Base-by-base conservation (phyloP, 139 green algal genomes). In the Axilococcus clingmanii region DNA sequence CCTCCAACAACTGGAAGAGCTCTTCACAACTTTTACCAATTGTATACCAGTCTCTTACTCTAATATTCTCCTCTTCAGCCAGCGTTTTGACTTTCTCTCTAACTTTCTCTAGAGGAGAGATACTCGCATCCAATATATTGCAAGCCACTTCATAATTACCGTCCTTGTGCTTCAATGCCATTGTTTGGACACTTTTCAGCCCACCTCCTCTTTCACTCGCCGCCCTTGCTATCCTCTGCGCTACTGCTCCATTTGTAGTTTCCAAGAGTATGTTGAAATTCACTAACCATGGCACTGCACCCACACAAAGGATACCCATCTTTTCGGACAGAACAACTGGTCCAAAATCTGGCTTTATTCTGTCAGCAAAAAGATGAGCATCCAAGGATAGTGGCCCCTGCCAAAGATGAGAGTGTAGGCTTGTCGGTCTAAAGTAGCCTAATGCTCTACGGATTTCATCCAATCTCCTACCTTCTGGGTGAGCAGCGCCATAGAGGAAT, bases 221-320 rank as follows among this genome's bases (percentile, higher is more conserved):
- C n/a, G 30, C 38, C 8, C 48, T 44, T 0, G 83, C 77, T 12
- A 93, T 65, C 7, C 35, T 23, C 7, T 56, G 33, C 3, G 56
- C 77, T 23, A 61, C 56, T 51, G 28, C 22, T 48, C 70, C 20
- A 34, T 87, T 66, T 9, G 6, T 5, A 2, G 44, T 69, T 1
- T 29, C 30, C 30, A 82, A 48, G 37, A 78, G 71, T 35, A 94
- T 72, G 31, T 94, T 94, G 60, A 68, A 86, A 55, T 94, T 94
- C 4, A 82, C 46, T 4, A 94, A 60, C 82, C 78, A 90, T 7
- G 66, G 73, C 5, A 58, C 52, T 4, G 82, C 72, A 2, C 84
- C 84, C 0, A 94, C 28, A 3, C 66, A 70, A 16, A 49, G 55
- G 15, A 89, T 37, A 11, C 84, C 84, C 16, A 20, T 14, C 29